These are phyloP conservation scores for Rugiboletus extremiorientalis DNA, from an alignment of 1,284 basidiomycete genomes.

Conservation along the genomic window DNA sequence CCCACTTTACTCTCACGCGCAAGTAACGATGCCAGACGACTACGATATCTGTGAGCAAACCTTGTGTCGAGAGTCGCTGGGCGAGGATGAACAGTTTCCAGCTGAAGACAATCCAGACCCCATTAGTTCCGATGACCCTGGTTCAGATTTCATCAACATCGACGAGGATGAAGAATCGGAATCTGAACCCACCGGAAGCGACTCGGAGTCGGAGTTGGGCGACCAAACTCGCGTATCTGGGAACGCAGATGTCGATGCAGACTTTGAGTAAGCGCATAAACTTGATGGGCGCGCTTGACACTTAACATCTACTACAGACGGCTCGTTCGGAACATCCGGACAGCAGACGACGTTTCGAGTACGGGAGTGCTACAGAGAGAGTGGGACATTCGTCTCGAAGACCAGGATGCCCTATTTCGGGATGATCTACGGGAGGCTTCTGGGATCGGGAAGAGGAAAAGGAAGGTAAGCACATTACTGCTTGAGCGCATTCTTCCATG, in stretches of 20 bases:
- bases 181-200: slow-evolving; percentile 8
- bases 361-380: slow-evolving; percentile 34
- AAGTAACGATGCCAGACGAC: slow-evolving; percentile 16
- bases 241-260: slow-evolving; percentile 24
- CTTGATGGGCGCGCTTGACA: background rate
- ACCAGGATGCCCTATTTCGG: slow-evolving; percentile 63
- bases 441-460: slow-evolving; percentile 59
- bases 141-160: slow-evolving; percentile 4
- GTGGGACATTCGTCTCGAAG: slow-evolving; percentile 42
- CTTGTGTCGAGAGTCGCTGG: background rate
- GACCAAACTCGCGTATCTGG: slow-evolving; percentile 1
- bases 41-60: slow-evolving; percentile 22
- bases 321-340: slow-evolving; percentile 28
- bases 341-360: slow-evolving; percentile 24
- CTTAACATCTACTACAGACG: slow-evolving; percentile 13
- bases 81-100: slow-evolving; percentile 8
- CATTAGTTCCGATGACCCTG: background rate
- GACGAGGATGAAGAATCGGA: slow-evolving; percentile 23
- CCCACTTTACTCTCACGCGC: background rate
- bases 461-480: slow-evolving; percentile 34
- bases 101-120: slow-evolving; percentile 5
- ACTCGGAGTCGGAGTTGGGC: slow-evolving; percentile 8
- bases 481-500: slow-evolving; percentile 35
- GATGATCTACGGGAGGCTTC: slow-evolving; percentile 61
- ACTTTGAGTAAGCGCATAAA: slow-evolving; percentile 26